Base-by-base conservation (phyloP, 2,329 filamentous ascomycete genomes). In the Colletotrichum sublineola region DNA sequence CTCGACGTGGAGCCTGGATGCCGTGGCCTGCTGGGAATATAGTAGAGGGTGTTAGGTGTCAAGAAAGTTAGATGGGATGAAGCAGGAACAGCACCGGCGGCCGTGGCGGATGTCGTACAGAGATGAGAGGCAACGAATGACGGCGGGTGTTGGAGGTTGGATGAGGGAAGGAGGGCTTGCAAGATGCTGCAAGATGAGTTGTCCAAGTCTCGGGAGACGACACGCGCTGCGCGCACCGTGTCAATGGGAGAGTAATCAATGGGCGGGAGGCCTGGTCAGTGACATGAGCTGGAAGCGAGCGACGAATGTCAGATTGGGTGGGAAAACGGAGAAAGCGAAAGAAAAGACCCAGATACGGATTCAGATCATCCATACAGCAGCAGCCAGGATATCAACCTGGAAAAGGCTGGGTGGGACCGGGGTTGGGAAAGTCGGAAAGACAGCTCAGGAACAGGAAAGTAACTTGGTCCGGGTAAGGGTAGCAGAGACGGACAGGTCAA, bases 141-240 rank as follows among this genome's bases (percentile, higher is more conserved):
- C 55, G 63, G 52, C 57, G 46, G 68, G 50, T 24, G 58, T 50
- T 52, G 58, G 50, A 9, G 60, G 36, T 67, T 29, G 63, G 66
- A 15, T 72, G 61, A 62, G 31, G 53, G 68, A 18, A 8, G 52
- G 50, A 15, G 44, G 24, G 24, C 24, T 24, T 46, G 52, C 24
- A 33, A 64, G 58, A 63, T 69, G 69, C 73, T 75, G 73, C 74
- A 75, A 73, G 74, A 75, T 75, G 74, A 71, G 74, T 73, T 75
- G 74, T 74, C 46, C 71, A 69, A 71, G 55, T 66, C 57, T 60
- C 46, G 53, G 69, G 20, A 64, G 38, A 63, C 65, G 66, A 62
- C 55, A 55, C 61, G 56, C 67, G 36, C 46, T 31, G 57, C 52
- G 68, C 71, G 68, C 48, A 67, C 63, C 46, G 68, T 73, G 71